These are phyloP conservation scores for Rubus idaeus DNA, from an alignment of 306 rosid genomes.

Conservation along the genomic window DNA sequence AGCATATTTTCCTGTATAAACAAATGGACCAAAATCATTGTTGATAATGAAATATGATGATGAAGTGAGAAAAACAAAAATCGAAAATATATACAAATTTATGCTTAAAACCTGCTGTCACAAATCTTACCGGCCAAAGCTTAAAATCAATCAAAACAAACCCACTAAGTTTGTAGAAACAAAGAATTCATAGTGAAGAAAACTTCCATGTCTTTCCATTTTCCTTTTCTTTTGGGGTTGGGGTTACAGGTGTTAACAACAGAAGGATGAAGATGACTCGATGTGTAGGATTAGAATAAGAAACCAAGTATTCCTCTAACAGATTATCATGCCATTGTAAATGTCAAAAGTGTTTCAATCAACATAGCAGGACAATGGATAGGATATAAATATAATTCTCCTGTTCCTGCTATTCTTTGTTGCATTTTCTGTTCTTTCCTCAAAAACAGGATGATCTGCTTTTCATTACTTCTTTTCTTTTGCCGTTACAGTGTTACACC, in stretches of 20 bases:
- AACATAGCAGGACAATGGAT: no score
- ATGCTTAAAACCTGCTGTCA: neutral
- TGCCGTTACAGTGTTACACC: neutral
- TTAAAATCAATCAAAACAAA: no score
- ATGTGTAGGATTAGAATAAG: neutral
- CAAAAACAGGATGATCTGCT: neutral
- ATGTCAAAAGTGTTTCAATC: neutral
- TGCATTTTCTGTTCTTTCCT: neutral
- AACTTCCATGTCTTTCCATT: neutral
- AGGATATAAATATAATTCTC: neutral
- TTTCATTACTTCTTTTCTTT: neutral
- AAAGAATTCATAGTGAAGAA: neutral
- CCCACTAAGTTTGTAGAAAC: neutral
- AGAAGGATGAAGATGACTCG: neutral
- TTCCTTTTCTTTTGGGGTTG: neutral
- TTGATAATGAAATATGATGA: no score
- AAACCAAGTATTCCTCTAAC: neutral
- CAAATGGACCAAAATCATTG: neutral
- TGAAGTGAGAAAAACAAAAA: no score
- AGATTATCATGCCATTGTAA: neutral
- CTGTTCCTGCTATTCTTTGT: neutral
- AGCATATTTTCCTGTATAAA: conserved; percentile 29
- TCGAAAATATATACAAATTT: neutral
- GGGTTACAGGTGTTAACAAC: neutral
- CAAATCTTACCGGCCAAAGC: neutral